phyloP scores from a whole-genome alignment of 139 green algal genomes.

The Chlamydomonas asymmetrica region DNA sequence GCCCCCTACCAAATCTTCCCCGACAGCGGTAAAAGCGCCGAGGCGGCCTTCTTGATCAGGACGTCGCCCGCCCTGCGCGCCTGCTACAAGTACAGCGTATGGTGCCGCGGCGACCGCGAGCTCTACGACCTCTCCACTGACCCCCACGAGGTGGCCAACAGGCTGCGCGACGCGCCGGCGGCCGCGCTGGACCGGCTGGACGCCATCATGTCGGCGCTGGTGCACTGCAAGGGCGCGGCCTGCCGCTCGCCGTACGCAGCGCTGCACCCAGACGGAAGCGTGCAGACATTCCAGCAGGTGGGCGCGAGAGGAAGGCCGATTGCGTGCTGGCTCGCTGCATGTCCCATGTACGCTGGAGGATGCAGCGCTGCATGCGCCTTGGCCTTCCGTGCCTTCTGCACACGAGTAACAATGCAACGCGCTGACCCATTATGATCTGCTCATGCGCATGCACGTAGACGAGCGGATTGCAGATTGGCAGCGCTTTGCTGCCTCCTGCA shows the following conservation, averaged over 20 bases:
- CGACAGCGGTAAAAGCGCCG: background rate
- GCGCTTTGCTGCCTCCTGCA: background rate
- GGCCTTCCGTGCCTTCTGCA: background rate
- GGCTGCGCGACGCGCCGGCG: background rate
- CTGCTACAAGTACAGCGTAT: conserved; percentile 5
- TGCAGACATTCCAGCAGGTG: conserved; percentile 4
- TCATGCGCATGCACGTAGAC: background rate
- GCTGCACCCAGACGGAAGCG: background rate
- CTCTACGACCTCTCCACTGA: conserved; percentile 3
- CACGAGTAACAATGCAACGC: too few species aligned
- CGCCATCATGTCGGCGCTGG: conserved; percentile 4
- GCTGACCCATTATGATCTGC: background rate
- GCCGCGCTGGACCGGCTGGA: conserved; percentile 3
- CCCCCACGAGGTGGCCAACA: background rate
- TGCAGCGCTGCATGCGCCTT: background rate
- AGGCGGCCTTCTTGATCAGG: background rate
- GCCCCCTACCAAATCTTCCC: background rate
- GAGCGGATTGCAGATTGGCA: background rate
- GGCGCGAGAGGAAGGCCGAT: too few species aligned
- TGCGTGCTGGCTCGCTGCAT: background rate
- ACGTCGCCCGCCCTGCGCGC: background rate
- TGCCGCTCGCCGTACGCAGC: conserved; percentile 15
- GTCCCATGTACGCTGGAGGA: background rate
- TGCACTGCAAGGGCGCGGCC: conserved; percentile 4
- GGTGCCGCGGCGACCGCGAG: background rate